Percentiles rank a stretch among this genome's conserved stretches.
phyloP scores from a whole-genome alignment of 805 yeast genomes.

The Maudiozyma saulgeensis region DNA sequence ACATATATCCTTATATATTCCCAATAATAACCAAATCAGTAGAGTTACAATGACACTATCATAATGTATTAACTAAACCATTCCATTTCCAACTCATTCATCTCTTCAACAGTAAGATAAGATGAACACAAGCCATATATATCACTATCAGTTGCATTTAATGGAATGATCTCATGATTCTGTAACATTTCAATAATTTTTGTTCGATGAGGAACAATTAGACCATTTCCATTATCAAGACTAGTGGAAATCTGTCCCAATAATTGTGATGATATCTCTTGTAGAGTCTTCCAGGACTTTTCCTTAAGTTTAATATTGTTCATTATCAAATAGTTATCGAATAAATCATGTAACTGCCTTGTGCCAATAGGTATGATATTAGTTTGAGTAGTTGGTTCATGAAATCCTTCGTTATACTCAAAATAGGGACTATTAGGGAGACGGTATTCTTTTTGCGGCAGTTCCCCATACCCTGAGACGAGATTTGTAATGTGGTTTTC shows the following conservation, averaged over 20 bases:
- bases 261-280: conserved; percentile 6
- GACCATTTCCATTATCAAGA: conserved; percentile 5
- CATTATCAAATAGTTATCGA: conserved; percentile 1
- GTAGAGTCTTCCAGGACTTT: conserved; percentile 12
- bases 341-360: not conserved
- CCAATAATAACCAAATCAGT: not conserved
- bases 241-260: conserved; percentile 4
- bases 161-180: conserved; percentile 9
- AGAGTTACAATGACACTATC: not conserved
- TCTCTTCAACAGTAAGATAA: conserved; percentile 20
- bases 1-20: not conserved
- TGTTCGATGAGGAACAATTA: conserved; percentile 8
- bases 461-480: not conserved
- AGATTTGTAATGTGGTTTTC: too few species aligned
- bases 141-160: conserved; percentile 13
- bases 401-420: not conserved
- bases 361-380: conserved; percentile 1
- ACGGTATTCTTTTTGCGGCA: too few species aligned
- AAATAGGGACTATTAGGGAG: not conserved
- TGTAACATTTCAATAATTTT: conserved; percentile 10
- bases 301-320: conserved; percentile 5
- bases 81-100: conserved; percentile 17
- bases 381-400: not conserved
- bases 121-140: conserved; percentile 19
- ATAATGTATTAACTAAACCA: conserved; percentile 5